Conservation (phyloP, 495 filamentous ascomycete genomes). For the Amniculicola lignicola region DNA sequence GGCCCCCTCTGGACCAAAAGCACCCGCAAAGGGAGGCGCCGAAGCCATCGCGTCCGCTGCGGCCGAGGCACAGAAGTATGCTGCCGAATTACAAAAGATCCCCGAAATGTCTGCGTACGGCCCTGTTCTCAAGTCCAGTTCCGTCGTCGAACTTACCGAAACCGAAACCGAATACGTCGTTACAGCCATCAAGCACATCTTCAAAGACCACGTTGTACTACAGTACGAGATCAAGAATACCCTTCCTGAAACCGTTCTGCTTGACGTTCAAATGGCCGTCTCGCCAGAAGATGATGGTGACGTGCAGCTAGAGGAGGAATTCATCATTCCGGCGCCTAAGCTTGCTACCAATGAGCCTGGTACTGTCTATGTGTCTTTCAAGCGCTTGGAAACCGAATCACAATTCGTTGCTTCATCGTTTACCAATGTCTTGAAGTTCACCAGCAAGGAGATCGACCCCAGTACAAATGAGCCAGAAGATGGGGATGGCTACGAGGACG, state of each 20-base stretch:
- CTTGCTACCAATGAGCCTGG: conserved; percentile 79
- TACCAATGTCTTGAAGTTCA: conserved; percentile 93
- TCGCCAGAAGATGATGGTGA: conserved; percentile 75
- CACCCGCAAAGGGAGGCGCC: conserved; percentile 60
- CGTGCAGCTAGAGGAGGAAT: conserved; percentile 70
- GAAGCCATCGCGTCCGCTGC: conserved; percentile 69
- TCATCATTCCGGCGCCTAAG: conserved; percentile 84
- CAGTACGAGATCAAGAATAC: conserved; percentile 99
- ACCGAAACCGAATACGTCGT: conserved; percentile 98
- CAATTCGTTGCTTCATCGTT: conserved; percentile 74
- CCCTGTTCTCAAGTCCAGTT: conserved; percentile 80
- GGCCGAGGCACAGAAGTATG: conserved; percentile 80
- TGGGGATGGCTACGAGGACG: conserved; percentile 83
- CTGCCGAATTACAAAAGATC: conserved; percentile 78
- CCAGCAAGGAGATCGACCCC: conserved; percentile 95
- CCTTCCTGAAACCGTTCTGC: conserved; percentile 79
- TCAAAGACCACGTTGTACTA: conserved; percentile 92
- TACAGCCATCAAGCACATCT: conserved; percentile 85
- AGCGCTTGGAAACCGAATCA: conserved; percentile 68
- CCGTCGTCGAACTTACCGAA: conserved; percentile 86
- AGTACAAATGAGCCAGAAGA: conserved; percentile 92
- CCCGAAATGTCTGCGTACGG: conserved; percentile 90
- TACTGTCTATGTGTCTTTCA: conserved; percentile 92
- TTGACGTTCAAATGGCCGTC: conserved; percentile 86
- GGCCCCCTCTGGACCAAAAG: conserved; percentile 79